Conservation (phyloP, 2,329 filamentous ascomycete species). For the Aspergillus quadrilineatus region DNA sequence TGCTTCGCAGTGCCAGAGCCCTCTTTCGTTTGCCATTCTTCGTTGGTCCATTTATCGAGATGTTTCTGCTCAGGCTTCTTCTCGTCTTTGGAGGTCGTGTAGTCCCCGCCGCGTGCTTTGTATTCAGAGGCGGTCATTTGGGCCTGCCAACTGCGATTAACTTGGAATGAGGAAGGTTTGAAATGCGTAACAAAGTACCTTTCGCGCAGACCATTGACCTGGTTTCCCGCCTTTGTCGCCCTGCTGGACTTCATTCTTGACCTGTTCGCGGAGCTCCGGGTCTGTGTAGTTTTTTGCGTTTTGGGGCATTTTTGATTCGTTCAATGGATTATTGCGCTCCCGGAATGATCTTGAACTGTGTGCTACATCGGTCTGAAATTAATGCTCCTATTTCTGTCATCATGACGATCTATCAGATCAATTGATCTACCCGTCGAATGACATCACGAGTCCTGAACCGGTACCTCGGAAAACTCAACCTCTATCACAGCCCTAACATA, state of each 20-base stretch:
- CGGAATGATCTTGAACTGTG: not conserved
- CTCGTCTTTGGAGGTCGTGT: conserved; percentile 47
- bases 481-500: not conserved
- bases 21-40: conserved; percentile 53
- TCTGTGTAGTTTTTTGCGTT: conserved; percentile 50
- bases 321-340: too few species aligned
- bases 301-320: not conserved
- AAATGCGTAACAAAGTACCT: conserved; percentile 29
- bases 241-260: conserved; percentile 49
- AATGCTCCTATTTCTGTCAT: not conserved
- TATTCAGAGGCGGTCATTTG: conserved; percentile 50
- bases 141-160: conserved; percentile 28
- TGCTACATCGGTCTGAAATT: not conserved
- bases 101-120: conserved; percentile 49
- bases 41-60: conserved; percentile 48
- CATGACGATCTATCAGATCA: not conserved
- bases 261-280: conserved; percentile 46
- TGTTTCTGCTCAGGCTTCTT: conserved; percentile 47
- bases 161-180: not conserved
- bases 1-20: conserved; percentile 47
- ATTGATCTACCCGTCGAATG: not conserved
- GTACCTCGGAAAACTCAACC: not conserved
- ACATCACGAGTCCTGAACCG: not conserved
- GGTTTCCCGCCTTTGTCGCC: conserved; percentile 50
- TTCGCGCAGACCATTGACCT: conserved; percentile 52